Conservation (phyloP, 2,329 filamentous ascomycete genomes). For the Aspergillus cejpii region DNA sequence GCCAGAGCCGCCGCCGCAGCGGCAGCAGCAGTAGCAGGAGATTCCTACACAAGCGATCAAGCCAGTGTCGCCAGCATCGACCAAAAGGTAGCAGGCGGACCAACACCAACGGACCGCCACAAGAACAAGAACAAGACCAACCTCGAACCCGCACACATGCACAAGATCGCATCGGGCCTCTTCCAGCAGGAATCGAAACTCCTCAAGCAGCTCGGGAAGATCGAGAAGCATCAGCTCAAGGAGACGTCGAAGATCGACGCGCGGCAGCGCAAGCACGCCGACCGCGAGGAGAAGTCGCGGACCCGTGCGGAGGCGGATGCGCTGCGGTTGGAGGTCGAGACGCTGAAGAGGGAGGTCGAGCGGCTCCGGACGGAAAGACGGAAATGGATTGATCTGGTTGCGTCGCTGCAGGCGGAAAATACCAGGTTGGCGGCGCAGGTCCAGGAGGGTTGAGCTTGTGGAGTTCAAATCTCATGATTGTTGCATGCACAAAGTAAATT, state of each 20-base stretch:
- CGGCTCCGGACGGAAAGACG: conserved; percentile 46
- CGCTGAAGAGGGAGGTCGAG: conserved; percentile 45
- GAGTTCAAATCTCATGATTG: background rate
- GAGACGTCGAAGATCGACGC: conserved; percentile 37
- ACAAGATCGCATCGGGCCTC: conserved; percentile 29
- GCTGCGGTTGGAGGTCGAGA: conserved; percentile 44
- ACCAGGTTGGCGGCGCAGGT: conserved; percentile 38
- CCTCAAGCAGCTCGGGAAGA: conserved; percentile 36
- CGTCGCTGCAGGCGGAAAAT: conserved; percentile 53
- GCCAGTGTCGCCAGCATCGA: conserved; percentile 8
- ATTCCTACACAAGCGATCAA: conserved; percentile 16
- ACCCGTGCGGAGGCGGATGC: conserved; percentile 40
- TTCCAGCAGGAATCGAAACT: conserved; percentile 33
- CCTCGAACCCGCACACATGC: conserved; percentile 19
- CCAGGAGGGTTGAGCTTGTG: background rate
- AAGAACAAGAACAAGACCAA: conserved; percentile 5
- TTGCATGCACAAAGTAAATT: too few species aligned
- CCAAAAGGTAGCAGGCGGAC: conserved; percentile 5
- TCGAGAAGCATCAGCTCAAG: conserved; percentile 39
- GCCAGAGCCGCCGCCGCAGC: conserved; percentile 12
- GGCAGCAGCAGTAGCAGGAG: conserved; percentile 15
- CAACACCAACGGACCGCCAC: conserved; percentile 10
- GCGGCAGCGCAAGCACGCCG: conserved; percentile 32
- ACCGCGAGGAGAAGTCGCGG: conserved; percentile 41
- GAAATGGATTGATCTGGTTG: conserved; percentile 47